Base-by-base conservation (phyloP, 176 grass and related monocot genomes). In the Bolboschoenus planiculmis region DNA sequence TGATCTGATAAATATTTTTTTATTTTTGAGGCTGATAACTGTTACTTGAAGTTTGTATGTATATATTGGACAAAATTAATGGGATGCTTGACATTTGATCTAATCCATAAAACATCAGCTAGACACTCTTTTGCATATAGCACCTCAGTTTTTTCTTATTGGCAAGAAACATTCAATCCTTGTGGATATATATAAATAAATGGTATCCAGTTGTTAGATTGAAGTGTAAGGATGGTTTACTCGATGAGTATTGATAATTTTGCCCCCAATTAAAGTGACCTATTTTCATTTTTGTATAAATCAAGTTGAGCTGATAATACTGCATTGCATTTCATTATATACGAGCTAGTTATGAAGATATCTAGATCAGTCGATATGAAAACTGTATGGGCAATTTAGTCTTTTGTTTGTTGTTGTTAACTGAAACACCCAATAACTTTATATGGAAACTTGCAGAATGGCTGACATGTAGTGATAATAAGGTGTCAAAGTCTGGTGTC, bases 1-100 rank as follows among this genome's bases (percentile, higher is more conserved):
- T 97, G 89, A 23, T 83, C 44, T 86, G 9, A 24, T 60, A 21
- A 67, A 50, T 72, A 56, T 43, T 58, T 0, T 74, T 83, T 31
- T 24, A 51, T 26, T 40, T 40, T 40, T 40, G 7, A 48, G 7
- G 37, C 81, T 82, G 48, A 48, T 8, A 74, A 27, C 53, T 2
- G 23, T 75, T 70, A 78, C 10, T 37, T 81, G 44, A n/a, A n/a
- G n/a, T n/a, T n/a, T n/a, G n/a, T n/a, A n/a, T n/a, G n/a, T n/a
- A n/a, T n/a, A n/a, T n/a, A n/a, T n/a, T n/a, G n/a, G n/a, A n/a
- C n/a, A n/a, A n/a, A n/a, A n/a, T n/a, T n/a, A n/a, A n/a, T n/a
- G n/a, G n/a, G n/a, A n/a, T n/a, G n/a, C n/a, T n/a, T n/a, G n/a
- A n/a, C n/a, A n/a, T n/a, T n/a, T n/a, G n/a, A n/a, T n/a, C n/a